Evolutionary conservation across 2,329 filamentous ascomycete genomes (phyloP).

Genomic region (Rutstroemia sydowiana): DNA sequence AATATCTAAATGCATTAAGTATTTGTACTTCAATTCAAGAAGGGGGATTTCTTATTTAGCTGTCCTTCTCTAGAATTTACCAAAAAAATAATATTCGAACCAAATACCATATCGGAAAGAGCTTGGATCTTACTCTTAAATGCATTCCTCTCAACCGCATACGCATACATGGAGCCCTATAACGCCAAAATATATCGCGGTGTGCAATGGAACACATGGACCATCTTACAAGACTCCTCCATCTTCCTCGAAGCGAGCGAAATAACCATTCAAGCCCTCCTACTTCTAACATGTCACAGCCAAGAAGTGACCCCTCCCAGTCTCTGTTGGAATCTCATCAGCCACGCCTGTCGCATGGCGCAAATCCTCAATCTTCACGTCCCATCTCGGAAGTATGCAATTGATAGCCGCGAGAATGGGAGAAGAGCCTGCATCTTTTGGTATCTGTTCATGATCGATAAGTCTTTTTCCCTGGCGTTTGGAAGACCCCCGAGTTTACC

Average conservation of each 20-base stretch:
- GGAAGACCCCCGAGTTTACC: constrained; percentile 11
- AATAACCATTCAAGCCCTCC: constrained; percentile 13
- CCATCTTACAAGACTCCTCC: constrained; percentile 12
- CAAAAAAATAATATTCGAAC: constrained; percentile 13
- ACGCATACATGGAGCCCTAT: constrained; percentile 5
- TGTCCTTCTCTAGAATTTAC: background rate
- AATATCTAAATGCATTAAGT: too few relatives aligned
- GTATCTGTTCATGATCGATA: constrained; percentile 14
- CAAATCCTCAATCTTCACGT: constrained; percentile 13
- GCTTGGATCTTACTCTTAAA: constrained; percentile 15
- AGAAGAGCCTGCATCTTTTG: constrained; percentile 15
- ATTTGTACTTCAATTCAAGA: too few relatives aligned
- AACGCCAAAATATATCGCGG: constrained; percentile 7
- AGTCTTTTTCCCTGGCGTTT: constrained; percentile 13
- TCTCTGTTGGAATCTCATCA: constrained; percentile 14
- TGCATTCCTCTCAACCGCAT: constrained; percentile 7
- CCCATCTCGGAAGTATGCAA: background rate
- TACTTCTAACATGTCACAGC: constrained; percentile 10
- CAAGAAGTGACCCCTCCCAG: constrained; percentile 14
- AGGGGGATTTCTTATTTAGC: too few relatives aligned
- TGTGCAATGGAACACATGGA: constrained; percentile 16
- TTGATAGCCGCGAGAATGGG: background rate
- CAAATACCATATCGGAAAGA: constrained; percentile 11
- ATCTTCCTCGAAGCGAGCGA: constrained; percentile 14
- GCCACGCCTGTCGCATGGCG: constrained; percentile 15